phyloP scores from a whole-genome alignment of 352 stramenopile genomes.

The Phytophthora sojae region DNA sequence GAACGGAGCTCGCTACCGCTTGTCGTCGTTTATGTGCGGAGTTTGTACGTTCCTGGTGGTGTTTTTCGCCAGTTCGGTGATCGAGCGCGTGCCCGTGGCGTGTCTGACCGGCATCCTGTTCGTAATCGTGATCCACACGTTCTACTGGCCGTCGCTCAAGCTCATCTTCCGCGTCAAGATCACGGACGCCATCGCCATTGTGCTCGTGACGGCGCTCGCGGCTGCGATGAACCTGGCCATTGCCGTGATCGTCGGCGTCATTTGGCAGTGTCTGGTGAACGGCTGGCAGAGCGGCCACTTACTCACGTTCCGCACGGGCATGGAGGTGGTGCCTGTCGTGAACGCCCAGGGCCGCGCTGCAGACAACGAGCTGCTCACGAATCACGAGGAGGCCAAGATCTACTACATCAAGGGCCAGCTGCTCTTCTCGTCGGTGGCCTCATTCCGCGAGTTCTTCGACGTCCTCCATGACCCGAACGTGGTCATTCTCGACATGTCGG shows the following conservation, averaged over 20 bases:
- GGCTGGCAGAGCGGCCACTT: constrained; percentile 78
- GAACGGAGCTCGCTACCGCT: constrained; percentile 77
- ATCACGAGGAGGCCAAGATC: constrained; percentile 58
- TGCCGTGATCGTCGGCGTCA: constrained; percentile 84
- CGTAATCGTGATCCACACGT: constrained; percentile 90
- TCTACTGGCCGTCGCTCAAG: constrained; percentile 90
- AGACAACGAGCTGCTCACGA: constrained; percentile 42
- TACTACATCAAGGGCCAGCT: constrained; percentile 82
- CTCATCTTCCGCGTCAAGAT: constrained; percentile 79
- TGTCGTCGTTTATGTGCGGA: constrained; percentile 74
- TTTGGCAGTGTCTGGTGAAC: constrained; percentile 87
- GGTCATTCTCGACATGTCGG: constrained; percentile 78
- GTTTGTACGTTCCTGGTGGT: constrained; percentile 81
- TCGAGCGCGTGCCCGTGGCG: constrained; percentile 87
- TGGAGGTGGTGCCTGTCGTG: constrained; percentile 45
- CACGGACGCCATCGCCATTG: constrained; percentile 77
- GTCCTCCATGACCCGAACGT: constrained; percentile 66
- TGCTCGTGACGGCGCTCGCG: constrained; percentile 87
- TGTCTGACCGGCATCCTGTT: constrained; percentile 90
- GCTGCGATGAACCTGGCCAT: constrained; percentile 89
- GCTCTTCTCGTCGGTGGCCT: constrained; percentile 82
- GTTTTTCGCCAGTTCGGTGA: constrained; percentile 81
- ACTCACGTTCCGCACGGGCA: constrained; percentile 46
- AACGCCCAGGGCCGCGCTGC: constrained; percentile 30
- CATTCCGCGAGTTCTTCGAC: constrained; percentile 85